Evolutionary conservation across 768 basidiomycete species (phyloP).

Genomic region (Hygrocybe punicea): DNA sequence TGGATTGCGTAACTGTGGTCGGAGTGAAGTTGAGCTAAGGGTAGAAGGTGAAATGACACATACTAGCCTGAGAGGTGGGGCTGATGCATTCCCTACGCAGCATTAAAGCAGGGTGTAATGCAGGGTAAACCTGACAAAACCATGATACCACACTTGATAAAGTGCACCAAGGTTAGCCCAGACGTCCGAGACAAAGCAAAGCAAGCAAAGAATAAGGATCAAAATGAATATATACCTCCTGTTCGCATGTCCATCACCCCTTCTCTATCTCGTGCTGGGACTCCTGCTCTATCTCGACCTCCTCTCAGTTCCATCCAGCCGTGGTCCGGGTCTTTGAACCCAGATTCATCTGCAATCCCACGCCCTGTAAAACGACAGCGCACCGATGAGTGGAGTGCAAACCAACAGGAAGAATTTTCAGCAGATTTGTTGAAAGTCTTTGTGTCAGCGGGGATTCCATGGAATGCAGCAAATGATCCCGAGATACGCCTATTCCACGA

Average conservation of each 20-base stretch:
- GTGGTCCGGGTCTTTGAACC: background rate
- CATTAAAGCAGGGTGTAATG: background rate
- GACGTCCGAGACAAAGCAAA: background rate
- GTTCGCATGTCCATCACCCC: background rate
- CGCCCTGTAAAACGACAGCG: background rate
- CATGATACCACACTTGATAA: background rate
- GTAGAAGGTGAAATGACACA: background rate
- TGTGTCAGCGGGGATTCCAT: conserved; percentile 13
- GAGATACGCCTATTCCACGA: conserved; percentile 29
- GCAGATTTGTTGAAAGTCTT: conserved; percentile 16
- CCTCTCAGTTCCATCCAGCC: background rate
- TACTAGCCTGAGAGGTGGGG: background rate
- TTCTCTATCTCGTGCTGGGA: background rate
- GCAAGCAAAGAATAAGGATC: background rate
- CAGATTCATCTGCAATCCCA: background rate
- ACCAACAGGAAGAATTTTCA: background rate
- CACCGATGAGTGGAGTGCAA: background rate
- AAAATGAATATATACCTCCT: background rate
- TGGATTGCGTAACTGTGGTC: background rate
- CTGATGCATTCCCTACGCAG: background rate
- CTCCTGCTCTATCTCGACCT: background rate
- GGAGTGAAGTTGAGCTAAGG: background rate
- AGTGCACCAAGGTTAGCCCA: background rate
- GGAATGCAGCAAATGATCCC: conserved; percentile 29
- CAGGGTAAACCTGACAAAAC: background rate